phyloP scores from a whole-genome alignment of 2,329 filamentous ascomycete species.

The Lachnellula occidentalis region DNA sequence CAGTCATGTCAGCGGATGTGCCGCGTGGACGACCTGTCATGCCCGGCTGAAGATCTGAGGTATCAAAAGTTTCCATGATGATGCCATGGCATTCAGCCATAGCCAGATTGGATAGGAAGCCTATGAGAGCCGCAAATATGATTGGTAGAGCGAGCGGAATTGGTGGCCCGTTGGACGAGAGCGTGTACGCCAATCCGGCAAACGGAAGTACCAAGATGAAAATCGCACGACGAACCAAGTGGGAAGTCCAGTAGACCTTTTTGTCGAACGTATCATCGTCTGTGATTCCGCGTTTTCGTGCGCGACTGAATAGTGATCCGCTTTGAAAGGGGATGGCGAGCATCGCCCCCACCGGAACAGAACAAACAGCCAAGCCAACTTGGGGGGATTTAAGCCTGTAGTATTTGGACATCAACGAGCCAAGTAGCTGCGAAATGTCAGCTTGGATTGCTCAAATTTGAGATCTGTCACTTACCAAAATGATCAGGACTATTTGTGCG shows the following conservation, averaged over 20 bases:
- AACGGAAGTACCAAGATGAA: constrained; percentile 65
- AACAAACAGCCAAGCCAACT: constrained; percentile 61
- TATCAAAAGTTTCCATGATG: constrained; percentile 77
- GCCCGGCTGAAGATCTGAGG: constrained; percentile 70
- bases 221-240: constrained; percentile 61
- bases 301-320: constrained; percentile 62
- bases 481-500: constrained; percentile 67
- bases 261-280: constrained; percentile 63
- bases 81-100: constrained; percentile 72
- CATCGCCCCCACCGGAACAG: constrained; percentile 62
- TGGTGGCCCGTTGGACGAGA: constrained; percentile 58
- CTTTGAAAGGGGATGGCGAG: constrained; percentile 69
- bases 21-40: constrained; percentile 54
- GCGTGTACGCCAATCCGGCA: constrained; percentile 60
- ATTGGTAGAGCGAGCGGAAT: constrained; percentile 59
- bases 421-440: constrained; percentile 46
- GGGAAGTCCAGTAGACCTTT: constrained; percentile 64
- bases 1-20: constrained; percentile 40
- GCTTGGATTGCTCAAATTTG: constrained; percentile 8
- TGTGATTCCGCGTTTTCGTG: constrained; percentile 53
- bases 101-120: constrained; percentile 66
- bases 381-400: constrained; percentile 59
- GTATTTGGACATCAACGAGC: constrained; percentile 62
- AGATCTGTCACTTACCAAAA: constrained; percentile 48
- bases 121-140: constrained; percentile 59